Evolutionary conservation across 2,329 filamentous ascomycete genomes (phyloP), one percentile per base, ranked within the genome.

Genomic region (Aspergillus quadrilineatus): DNA sequence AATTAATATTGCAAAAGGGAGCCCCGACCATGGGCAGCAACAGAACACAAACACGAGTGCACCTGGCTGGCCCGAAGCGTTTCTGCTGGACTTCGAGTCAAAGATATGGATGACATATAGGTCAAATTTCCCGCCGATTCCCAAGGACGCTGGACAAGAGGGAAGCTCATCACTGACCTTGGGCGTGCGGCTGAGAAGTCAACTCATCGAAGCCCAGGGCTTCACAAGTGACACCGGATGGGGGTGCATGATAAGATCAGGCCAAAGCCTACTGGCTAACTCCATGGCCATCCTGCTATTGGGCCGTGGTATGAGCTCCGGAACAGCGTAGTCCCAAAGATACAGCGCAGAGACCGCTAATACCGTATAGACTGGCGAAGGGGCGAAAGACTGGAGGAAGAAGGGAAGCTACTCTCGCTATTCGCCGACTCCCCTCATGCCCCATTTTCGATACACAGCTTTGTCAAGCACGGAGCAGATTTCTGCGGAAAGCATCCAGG

Each of bases 201-300:
- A 91, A 67, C 77, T 97, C 5, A 82, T 85, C 9, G 90, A 96
- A 48, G 85, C 90, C 56, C 81, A 82, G 28, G 92, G 90, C 4
- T 99, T 97, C 74, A 89, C 90, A 9, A 93, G 91, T 1, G 94
- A 99, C 72, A 92, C 90, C 8, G 94, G 94, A 50, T 99, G 95
- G 92, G 94, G 94, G 0, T 99, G 94, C 70, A 99, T 99, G 94
- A 97, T 99, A 65, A 82, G 94, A 58, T 97, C 93, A 5, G 94
- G 94, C 3, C 94, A 99, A 77, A 93, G 90, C 67, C 80, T 99
- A 28, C 79, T 99, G 42, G 93, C 93, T 44, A 99, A 97, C 73
- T 83, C 93, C 1, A 80, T 97, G 65, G 76, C 85, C 15, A 82
- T 89, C 54, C 77, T 92, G 47, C 80, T 83, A 39, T 77, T 97